phyloP scores from a whole-genome alignment of 2,329 filamentous ascomycete species.

The Akanthomyces dipterigenus region DNA sequence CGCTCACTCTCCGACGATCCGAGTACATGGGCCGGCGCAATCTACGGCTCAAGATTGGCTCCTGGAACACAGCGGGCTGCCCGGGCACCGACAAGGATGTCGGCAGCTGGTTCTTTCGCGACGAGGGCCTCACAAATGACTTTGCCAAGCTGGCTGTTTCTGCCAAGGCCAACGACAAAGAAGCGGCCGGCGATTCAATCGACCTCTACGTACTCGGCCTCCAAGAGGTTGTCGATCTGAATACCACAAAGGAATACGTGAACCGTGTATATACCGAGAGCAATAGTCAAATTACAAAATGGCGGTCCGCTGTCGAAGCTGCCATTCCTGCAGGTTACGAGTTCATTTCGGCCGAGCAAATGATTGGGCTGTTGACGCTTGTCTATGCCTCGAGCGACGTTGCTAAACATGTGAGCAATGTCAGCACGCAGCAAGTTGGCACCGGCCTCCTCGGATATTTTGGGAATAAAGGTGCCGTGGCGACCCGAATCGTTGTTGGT shows the following conservation, averaged over 20 bases:
- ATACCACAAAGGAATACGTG: slow-evolving; percentile 71
- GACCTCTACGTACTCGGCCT: slow-evolving; percentile 85
- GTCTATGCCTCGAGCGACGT: slow-evolving; percentile 79
- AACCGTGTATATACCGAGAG: slow-evolving; percentile 62
- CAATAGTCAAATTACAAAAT: slow-evolving; percentile 62
- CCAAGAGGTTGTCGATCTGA: slow-evolving; percentile 87
- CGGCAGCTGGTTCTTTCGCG: slow-evolving; percentile 78
- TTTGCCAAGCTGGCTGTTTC: slow-evolving; percentile 49
- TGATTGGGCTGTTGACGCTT: slow-evolving; percentile 77
- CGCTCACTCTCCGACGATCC: slow-evolving; percentile 63
- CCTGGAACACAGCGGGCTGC: slow-evolving; percentile 89
- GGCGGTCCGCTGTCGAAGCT: slow-evolving; percentile 69
- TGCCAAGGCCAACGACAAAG: slow-evolving; percentile 26
- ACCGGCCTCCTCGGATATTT: slow-evolving; percentile 90
- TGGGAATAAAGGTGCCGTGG: slow-evolving; percentile 91
- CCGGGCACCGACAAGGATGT: slow-evolving; percentile 84
- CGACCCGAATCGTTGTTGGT: slow-evolving; percentile 74
- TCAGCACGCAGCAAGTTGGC: slow-evolving; percentile 77
- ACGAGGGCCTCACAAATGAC: slow-evolving; percentile 60
- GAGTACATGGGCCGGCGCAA: slow-evolving; percentile 73
- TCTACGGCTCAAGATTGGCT: slow-evolving; percentile 81
- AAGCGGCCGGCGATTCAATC: slow-evolving; percentile 48
- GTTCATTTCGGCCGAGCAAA: slow-evolving; percentile 72
- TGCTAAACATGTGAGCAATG: slow-evolving; percentile 65
- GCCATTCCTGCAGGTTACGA: slow-evolving; percentile 72